Percentiles rank a stretch among this genome's conserved stretches.
Conservation (phyloP, 805 yeast species). For the Lipomyces starkeyi region DNA sequence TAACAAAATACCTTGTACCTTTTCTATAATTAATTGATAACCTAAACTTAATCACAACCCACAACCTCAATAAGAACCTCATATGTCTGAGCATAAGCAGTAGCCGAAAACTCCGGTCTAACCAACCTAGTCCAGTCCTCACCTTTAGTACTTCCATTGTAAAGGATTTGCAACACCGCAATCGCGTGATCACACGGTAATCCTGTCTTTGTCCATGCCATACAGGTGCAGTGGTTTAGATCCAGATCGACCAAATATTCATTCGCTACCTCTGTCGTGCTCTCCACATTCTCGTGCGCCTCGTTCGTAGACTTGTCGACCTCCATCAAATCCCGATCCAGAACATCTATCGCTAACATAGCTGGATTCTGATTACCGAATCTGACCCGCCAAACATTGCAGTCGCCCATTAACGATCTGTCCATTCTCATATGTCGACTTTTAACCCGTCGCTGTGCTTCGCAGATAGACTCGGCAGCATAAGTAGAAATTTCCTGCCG, state of each 20-base stretch:
- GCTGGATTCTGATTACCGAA: conserved; percentile 7
- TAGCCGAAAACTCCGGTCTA: conserved; percentile 1
- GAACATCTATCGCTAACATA: conserved; percentile 1
- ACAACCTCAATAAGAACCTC: conserved; percentile 26
- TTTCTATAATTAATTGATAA: not conserved
- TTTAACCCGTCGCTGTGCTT: not conserved
- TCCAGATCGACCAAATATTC: conserved; percentile 25
- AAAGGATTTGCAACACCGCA: conserved; percentile 18
- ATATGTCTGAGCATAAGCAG: conserved; percentile 15
- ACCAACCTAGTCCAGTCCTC: conserved; percentile 8
- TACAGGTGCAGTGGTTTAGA: conserved; percentile 22
- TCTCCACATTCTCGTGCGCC: no score
- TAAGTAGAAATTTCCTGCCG: conserved; percentile 14
- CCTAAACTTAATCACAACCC: conserved; percentile 2
- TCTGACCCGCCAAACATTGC: conserved; percentile 17
- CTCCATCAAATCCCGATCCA: no score
- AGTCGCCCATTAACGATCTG: conserved; percentile 1
- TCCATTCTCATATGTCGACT: not conserved
- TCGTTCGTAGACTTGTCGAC: no score
- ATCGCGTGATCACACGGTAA: conserved; percentile 29
- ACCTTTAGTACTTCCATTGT: not conserved
- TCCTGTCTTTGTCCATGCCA: conserved; percentile 26
- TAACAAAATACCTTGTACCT: no score
- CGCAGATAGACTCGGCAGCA: conserved; percentile 4
- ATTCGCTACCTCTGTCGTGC: conserved; percentile 12